Percentiles rank a stretch among this genome's conserved stretches.
Evolutionary conservation across 352 stramenopile species (phyloP).

Genomic region (Globisporangium uncinulatum): DNA sequence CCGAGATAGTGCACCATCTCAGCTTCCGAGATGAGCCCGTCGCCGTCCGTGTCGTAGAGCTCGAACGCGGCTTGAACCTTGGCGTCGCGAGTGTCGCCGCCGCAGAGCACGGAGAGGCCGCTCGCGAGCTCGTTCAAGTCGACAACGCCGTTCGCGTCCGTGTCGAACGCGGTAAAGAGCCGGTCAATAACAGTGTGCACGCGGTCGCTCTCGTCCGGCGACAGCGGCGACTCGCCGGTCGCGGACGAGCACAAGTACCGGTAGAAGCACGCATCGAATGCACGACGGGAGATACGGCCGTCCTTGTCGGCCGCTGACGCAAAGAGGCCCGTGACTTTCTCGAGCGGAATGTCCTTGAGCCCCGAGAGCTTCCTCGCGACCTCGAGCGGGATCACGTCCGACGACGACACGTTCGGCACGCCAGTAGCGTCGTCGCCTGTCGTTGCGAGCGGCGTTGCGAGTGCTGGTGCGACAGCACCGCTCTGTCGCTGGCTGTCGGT

Average conservation of each 20-base stretch:
- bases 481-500: neutral
- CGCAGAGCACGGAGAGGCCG: slow-evolving; percentile 66
- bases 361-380: slow-evolving; percentile 69
- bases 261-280: slow-evolving; percentile 77
- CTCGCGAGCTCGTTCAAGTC: slow-evolving; percentile 74
- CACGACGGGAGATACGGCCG: slow-evolving; percentile 52
- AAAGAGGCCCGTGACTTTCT: slow-evolving; percentile 62
- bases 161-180: slow-evolving; percentile 78
- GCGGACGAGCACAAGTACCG: slow-evolving; percentile 53
- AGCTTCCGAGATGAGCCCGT: slow-evolving; percentile 77
- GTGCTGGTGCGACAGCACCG: neutral
- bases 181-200: slow-evolving; percentile 71
- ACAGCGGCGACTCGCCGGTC: slow-evolving; percentile 27
- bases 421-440: neutral
- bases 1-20: slow-evolving; percentile 86
- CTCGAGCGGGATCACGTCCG: slow-evolving; percentile 48
- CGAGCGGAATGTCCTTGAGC: slow-evolving; percentile 49
- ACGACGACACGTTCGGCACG: slow-evolving; percentile 9
- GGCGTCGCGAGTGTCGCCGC: slow-evolving; percentile 39
- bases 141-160: slow-evolving; percentile 61
- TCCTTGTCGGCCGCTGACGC: slow-evolving; percentile 33
- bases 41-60: slow-evolving; percentile 77
- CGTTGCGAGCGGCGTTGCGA: neutral
- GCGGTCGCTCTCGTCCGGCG: slow-evolving; percentile 36
- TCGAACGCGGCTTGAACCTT: slow-evolving; percentile 79